These are phyloP conservation scores for Aspergillus sergii DNA, from an alignment of 2,329 filamentous ascomycete species.

Conservation along the genomic window DNA sequence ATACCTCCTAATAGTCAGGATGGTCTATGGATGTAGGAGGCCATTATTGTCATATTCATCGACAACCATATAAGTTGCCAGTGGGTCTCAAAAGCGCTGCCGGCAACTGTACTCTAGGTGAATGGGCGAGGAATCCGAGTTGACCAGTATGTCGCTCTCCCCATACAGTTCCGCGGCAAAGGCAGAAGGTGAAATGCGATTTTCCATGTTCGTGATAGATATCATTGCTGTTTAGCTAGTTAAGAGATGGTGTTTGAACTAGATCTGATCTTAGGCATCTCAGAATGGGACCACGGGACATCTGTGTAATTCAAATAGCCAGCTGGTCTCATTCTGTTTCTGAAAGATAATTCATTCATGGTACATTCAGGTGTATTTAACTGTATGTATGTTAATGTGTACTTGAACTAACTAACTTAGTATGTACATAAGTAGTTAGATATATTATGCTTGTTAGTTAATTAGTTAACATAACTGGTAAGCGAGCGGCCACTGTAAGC, in stretches of 20 bases:
- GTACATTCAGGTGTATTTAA: not conserved
- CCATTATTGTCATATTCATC: not conserved
- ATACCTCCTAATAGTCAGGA: not conserved
- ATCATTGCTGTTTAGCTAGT: not conserved
- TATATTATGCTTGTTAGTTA: not conserved
- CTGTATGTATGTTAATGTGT: not conserved
- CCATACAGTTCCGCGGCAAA: not conserved
- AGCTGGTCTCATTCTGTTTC: not conserved
- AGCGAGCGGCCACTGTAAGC: too few species aligned
- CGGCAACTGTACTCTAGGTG: not conserved
- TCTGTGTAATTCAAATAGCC: not conserved
- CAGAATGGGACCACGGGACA: not conserved
- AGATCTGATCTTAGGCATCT: not conserved
- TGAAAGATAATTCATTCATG: not conserved
- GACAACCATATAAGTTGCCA: not conserved
- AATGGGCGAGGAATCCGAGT: not conserved
- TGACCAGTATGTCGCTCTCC: not conserved
- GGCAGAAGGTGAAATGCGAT: not conserved
- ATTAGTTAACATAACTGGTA: too few species aligned
- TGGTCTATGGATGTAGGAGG: constrained; percentile 14
- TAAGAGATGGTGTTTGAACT: not conserved
- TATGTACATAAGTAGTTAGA: too few species aligned
- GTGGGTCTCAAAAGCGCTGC: not conserved
- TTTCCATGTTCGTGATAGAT: not conserved
- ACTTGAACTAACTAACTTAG: too few species aligned